Conservation (phyloP, 192 early-diverging fungal species). For the Umbelopsis ramanniana region DNA sequence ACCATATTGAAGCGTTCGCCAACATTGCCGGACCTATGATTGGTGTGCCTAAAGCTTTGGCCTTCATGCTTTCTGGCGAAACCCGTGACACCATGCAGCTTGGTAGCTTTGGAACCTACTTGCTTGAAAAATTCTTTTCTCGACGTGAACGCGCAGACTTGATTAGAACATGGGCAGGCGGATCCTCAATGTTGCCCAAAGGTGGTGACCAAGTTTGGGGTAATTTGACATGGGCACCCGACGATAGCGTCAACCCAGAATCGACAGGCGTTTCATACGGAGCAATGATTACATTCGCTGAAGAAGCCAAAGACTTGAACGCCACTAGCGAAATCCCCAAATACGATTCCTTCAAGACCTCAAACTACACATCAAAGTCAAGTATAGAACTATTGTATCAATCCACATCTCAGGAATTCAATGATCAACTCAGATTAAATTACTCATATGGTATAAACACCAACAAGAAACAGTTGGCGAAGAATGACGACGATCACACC, state of each 20-base stretch:
- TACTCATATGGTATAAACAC: slow-evolving; percentile 72
- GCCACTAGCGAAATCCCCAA: not conserved
- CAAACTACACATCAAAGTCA: slow-evolving; percentile 5
- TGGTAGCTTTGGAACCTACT: slow-evolving; percentile 72
- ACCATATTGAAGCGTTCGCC: slow-evolving; percentile 79
- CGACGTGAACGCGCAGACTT: slow-evolving; percentile 72
- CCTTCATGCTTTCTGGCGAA: slow-evolving; percentile 77
- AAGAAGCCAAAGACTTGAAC: not conserved
- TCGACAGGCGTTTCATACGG: slow-evolving; percentile 50
- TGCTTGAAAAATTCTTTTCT: slow-evolving; percentile 88
- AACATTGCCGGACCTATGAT: slow-evolving; percentile 88
- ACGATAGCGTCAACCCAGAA: slow-evolving; percentile 58
- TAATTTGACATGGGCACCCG: slow-evolving; percentile 63
- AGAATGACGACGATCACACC: slow-evolving; percentile 57
- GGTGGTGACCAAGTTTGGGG: slow-evolving; percentile 88
- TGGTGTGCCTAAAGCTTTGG: slow-evolving; percentile 83
- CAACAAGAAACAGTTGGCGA: slow-evolving; percentile 61
- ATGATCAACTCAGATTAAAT: slow-evolving; percentile 53
- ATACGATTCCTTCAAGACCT: not conserved
- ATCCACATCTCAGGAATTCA: slow-evolving; percentile 52
- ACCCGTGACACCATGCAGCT: slow-evolving; percentile 85
- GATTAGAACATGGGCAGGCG: slow-evolving; percentile 83
- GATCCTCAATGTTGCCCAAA: slow-evolving; percentile 79
- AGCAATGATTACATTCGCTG: slow-evolving; percentile 56
- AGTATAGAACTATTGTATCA: slow-evolving; percentile 57